Base-by-base conservation (phyloP, 169 alveolate species). In the Cryptosporidium viatorum region DNA sequence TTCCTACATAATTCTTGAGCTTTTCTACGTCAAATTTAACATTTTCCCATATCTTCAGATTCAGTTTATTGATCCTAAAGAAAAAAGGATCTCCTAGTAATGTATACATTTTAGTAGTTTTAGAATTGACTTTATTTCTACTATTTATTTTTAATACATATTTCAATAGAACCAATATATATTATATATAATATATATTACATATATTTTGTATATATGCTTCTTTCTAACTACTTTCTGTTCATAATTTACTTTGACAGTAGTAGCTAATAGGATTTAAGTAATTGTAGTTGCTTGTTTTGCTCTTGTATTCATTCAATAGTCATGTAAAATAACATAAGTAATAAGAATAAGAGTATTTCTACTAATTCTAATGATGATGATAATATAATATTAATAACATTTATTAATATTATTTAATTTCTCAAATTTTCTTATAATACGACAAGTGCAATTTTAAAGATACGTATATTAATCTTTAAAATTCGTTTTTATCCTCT, bases 41-140 rank as follows among this genome's bases (percentile, higher is more conserved):
- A 4, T n/a, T 52, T 21, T 62, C 67, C 89, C 89, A 80, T 5
- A 80, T 43, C 68, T 43, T 62, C 8, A 14, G 21, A 80, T 80
- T 80, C 31, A 80, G 35, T 26, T 26, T 80, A n/a, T 59, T 80
- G 33, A 80, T 50, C n/a, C 58, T 80, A 62, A 41, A 80, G 23
- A 80, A 50, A 8, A 80, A 41, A 16, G 89, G 89, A 59, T 80
- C 89, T 3, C 89, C 65, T 33, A 80, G 31, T 26, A 80, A 33
- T 39, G 80, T 65, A 65, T 43, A 45, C 75, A 80, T 80, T 29
- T 29, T 37, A 55, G 37, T 2, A 55, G 8, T 55, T 55, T 26
- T 55, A 18, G 12, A 55, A 26, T n/a, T 6, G 0, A 55, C 37
- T 48, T 3, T 55, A 55, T 26, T 55, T 55, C 26, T 0, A 21